These are phyloP conservation scores for Lycium barbarum DNA, from an alignment of 257 asterid species.

Conservation along the genomic window DNA sequence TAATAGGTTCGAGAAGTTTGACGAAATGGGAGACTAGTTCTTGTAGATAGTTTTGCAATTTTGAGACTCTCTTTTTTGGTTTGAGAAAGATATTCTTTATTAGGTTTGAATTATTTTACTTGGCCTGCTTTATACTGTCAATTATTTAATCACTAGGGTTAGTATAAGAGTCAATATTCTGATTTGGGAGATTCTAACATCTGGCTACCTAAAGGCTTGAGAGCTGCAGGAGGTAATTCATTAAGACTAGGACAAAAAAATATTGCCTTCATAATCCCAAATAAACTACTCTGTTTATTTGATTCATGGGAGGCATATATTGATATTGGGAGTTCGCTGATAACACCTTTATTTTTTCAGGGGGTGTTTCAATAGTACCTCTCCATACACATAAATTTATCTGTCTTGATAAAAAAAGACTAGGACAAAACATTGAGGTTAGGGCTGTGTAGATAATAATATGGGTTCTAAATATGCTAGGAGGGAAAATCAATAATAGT, in stretches of 20 bases:
- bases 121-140: background rate
- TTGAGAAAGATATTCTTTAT: background rate
- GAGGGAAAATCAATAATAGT: background rate
- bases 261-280: conserved; percentile 48
- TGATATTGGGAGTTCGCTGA: conserved; percentile 50
- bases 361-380: conserved; percentile 54
- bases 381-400: conserved; percentile 30
- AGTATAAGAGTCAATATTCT: background rate
- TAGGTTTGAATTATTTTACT: background rate
- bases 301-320: conserved; percentile 61
- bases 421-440: background rate
- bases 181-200: background rate
- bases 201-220: background rate
- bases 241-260: background rate
- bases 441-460: background rate
- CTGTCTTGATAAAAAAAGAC: background rate
- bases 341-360: conserved; percentile 41
- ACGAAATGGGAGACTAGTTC: background rate
- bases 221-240: background rate
- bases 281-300: conserved; percentile 45
- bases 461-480: no score
- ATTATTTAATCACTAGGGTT: background rate
- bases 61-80: background rate
- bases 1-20: background rate
- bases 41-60: background rate